Conservation (phyloP, 768 basidiomycete species). For the Leccinum broughii region DNA sequence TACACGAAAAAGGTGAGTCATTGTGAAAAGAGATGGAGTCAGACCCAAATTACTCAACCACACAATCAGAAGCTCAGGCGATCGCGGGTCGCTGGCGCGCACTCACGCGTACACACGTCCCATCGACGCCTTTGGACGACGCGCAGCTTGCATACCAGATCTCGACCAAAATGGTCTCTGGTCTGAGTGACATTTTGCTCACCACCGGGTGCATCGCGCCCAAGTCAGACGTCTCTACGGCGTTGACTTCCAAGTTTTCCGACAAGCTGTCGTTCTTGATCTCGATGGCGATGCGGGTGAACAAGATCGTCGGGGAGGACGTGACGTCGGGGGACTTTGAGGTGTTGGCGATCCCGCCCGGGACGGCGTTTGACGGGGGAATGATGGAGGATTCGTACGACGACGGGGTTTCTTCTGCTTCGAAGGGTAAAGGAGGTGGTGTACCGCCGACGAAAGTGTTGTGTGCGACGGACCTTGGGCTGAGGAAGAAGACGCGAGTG, state of each 20-base stretch:
- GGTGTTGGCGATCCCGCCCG: conserved; percentile 28
- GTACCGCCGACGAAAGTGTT: conserved; percentile 25
- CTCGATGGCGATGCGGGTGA: conserved; percentile 47
- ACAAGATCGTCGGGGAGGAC: conserved; percentile 36
- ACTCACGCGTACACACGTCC: conserved; percentile 37
- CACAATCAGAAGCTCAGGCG: conserved; percentile 41
- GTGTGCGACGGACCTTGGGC: conserved; percentile 40
- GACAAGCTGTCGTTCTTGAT: conserved; percentile 45
- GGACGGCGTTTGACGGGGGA: conserved; percentile 24
- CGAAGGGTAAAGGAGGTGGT: conserved; percentile 1
- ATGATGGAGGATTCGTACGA: conserved; percentile 36
- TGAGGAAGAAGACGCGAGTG: conserved; percentile 32
- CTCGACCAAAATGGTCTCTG: conserved; percentile 24
- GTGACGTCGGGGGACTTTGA: conserved; percentile 35
- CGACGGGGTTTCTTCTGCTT: conserved; percentile 18
- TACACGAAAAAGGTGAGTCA: conserved; percentile 37
- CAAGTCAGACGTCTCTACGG: conserved; percentile 36
- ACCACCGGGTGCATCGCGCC: conserved; percentile 26
- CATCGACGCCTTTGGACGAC: conserved; percentile 24
- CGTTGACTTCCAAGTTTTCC: conserved; percentile 44
- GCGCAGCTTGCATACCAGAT: conserved; percentile 26
- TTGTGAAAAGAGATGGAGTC: background rate
- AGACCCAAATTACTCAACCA: background rate
- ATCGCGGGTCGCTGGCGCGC: conserved; percentile 47
- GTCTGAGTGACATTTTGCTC: conserved; percentile 31